Evolutionary conservation across 106 monocot species (phyloP), one percentile per base, ranked within the genome.

Genomic region (Vanilla planifolia): DNA sequence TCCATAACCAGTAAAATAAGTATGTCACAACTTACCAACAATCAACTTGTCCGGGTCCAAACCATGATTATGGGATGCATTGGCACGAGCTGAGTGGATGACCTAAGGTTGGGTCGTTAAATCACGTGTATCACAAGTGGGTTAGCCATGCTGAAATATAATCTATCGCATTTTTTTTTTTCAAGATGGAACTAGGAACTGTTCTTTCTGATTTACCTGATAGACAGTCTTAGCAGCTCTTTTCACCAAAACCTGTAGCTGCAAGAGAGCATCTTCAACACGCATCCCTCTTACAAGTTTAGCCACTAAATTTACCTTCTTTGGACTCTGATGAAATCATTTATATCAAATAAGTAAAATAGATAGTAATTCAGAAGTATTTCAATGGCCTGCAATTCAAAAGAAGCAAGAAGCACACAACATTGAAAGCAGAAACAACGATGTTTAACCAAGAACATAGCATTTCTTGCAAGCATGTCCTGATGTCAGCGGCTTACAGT

Each of bases 221-320:
- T 91, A 91, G 13, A 96, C 81, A 44, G 80, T 82, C 74, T 87
- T 96, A 36, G 91, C 90, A 53, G 91, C 96, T 69, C 96, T 67
- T 72, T 96, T 96, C 23, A 96, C 84, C 33, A 87, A 75, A 48
- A 96, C 91, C 75, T 96, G 96, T 26, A 96, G 74, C 68, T 96
- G 96, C 56, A 96, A 70, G 22, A 96, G 80, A 32, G 90, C 96
- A 75, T 96, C 96, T 75, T 96, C 96, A 40, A 96, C 96, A 61
- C 79, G 91, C 96, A 96, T 91, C 32, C 96, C 96, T 46, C 96
- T 70, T 14, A 96, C 84, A 17, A 91, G 71, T 59, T 67, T 69
- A 21, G 96, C 91, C 43, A 88, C 96, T 70, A 96, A 68, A 82
- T 96, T 96, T 22, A 96, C 69, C 70, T 96, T 91, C 84, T 91